Evolutionary conservation across 768 basidiomycete species (phyloP), one percentile per base, ranked within the genome.

Genomic region (Lactifluus piperatus): DNA sequence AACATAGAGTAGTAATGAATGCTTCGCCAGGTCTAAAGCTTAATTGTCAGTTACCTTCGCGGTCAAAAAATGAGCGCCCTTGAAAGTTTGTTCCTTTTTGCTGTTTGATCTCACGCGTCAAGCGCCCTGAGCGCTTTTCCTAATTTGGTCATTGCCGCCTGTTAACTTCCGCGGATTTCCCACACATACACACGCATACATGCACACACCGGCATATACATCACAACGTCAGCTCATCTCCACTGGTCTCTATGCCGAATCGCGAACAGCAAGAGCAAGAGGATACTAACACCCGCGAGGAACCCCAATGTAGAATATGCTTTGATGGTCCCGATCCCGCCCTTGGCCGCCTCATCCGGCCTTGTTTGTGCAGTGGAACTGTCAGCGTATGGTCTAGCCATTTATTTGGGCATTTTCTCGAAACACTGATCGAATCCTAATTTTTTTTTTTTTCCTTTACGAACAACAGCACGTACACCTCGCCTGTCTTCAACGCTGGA

Each of bases 251-350:
- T 20, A 51, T 58, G 57, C 16, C 45, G 18, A 47, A 53, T 18
- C 44, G 22, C 10, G n/a, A n/a, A n/a, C n/a, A n/a, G n/a, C 45
- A 48, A 43, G 47, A 18, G 32, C 26, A 22, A 30, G 44, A 27
- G 49, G 53, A 44, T 30, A 34, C 55, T 26, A 52, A 56, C 58
- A 24, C 36, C 24, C 22, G 16, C 44, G 47, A 63, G 7, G 82
- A 82, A 66, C 85, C 79, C 66, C 86, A 88, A 68, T 94, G 92
- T 67, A 79, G 92, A 54, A 94, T 94, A 47, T 94, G 92, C 68
- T 76, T 91, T 27, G 86, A 87, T 39, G 84, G 87, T 4, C 79
- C 80, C 24, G 84, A 87, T 63, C 68, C 64, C 0, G 77, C 79
- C 26, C 73, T 86, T 41, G 92, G 92, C 2, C 80, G 84, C 54